phyloP scores from a whole-genome alignment of 1,284 basidiomycete species.

The Trichosporon coremiiforme region DNA sequence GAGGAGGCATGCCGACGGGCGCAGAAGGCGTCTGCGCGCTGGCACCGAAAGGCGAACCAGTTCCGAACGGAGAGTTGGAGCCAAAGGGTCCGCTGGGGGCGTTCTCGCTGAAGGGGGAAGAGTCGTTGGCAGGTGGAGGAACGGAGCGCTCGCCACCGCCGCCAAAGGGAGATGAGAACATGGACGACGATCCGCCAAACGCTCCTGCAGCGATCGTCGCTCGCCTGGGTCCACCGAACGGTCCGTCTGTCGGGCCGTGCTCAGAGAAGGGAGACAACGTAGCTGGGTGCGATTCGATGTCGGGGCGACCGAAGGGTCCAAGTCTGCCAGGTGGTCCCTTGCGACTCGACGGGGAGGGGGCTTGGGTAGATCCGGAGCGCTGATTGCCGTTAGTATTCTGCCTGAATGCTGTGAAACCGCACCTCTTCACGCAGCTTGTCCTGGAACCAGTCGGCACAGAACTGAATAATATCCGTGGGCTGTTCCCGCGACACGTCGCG shows the following conservation, averaged over 20 bases:
- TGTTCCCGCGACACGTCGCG: conserved; percentile 81
- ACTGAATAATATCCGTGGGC: conserved; percentile 87
- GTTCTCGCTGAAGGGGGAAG: conserved; percentile 40
- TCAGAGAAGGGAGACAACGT: conserved; percentile 56
- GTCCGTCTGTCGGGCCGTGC: conserved; percentile 48
- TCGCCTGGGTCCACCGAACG: conserved; percentile 41
- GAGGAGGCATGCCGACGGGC: conserved; percentile 59
- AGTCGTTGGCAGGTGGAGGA: conserved; percentile 21
- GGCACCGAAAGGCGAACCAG: conserved; percentile 48
- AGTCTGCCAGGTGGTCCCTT: conserved; percentile 69
- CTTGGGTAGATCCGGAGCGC: conserved; percentile 21
- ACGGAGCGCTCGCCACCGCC: conserved; percentile 20
- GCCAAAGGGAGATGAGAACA: conserved; percentile 41
- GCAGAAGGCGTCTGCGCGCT: conserved; percentile 61
- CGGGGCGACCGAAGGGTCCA: conserved; percentile 62
- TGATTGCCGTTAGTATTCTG: conserved; percentile 10
- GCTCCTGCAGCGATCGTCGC: conserved; percentile 17
- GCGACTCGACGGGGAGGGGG: conserved; percentile 21
- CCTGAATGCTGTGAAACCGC: conserved; percentile 36
- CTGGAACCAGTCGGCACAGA: conserved; percentile 95
- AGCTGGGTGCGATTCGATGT: conserved; percentile 59
- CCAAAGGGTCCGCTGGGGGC: conserved; percentile 30
- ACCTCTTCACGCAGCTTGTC: conserved; percentile 53
- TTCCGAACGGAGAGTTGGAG: conserved; percentile 29
- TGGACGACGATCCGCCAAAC: neutral